Conservation (phyloP, 2,329 filamentous ascomycete genomes). For the Onygenales sp. region DNA sequence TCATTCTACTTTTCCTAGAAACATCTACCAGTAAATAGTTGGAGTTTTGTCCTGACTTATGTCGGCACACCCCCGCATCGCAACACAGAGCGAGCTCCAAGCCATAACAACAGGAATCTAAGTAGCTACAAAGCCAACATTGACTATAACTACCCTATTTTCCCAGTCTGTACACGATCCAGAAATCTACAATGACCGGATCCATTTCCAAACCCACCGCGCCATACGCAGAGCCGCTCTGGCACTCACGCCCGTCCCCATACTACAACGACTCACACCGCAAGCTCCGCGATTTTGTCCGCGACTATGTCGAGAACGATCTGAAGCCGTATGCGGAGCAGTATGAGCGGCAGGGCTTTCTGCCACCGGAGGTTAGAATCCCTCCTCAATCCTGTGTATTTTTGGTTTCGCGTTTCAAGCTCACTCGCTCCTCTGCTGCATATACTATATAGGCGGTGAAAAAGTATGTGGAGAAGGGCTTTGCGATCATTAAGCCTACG, state of each 20-base stretch:
- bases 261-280: conserved; percentile 57
- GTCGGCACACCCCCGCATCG: too few relatives aligned
- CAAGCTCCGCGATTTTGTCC: conserved; percentile 46
- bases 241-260: conserved; percentile 40
- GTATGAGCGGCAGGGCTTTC: conserved; percentile 52
- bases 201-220: not conserved
- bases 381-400: not conserved
- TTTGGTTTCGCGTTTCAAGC: not conserved
- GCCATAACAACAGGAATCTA: too few relatives aligned
- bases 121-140: not conserved
- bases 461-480: conserved; percentile 32
- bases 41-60: too few relatives aligned
- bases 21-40: too few relatives aligned
- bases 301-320: conserved; percentile 50
- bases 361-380: conserved; percentile 30
- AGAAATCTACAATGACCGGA: not conserved
- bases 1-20: too few relatives aligned
- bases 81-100: too few relatives aligned
- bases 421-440: not conserved
- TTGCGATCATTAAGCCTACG: conserved; percentile 26
- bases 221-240: conserved; percentile 33
- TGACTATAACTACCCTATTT: not conserved
- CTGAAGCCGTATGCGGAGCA: conserved; percentile 51
- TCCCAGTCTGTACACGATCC: not conserved
- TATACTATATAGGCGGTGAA: conserved; percentile 22